These are phyloP conservation scores for Oryza punctata DNA, from an alignment of 176 grass and related monocot genomes.

Conservation along the genomic window DNA sequence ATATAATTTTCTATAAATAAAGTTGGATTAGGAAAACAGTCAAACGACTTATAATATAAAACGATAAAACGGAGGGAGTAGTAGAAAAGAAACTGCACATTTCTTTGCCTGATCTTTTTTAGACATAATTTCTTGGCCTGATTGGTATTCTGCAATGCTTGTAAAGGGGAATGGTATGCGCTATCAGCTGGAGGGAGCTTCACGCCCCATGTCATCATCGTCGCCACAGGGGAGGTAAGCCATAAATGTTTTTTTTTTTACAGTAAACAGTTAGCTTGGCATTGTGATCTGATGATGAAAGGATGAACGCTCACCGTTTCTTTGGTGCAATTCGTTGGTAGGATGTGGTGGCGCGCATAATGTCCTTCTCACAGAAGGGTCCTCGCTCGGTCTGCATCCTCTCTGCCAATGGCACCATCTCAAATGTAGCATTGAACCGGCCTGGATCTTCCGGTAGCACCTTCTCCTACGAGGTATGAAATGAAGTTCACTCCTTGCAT, in stretches of 20 bases:
- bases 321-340: constrained; percentile 28
- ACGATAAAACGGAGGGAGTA: no score
- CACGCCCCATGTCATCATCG: constrained; percentile 86
- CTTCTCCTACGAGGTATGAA: constrained; percentile 67
- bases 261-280: constrained; percentile 1
- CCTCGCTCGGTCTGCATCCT: constrained; percentile 80
- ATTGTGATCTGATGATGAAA: constrained; percentile 13
- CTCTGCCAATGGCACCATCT: constrained; percentile 71
- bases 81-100: background rate
- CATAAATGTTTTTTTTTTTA: background rate
- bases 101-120: constrained; percentile 7
- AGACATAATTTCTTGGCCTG: constrained; percentile 1
- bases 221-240: constrained; percentile 81
- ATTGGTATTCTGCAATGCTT: constrained; percentile 2
- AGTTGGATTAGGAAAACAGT: no score
- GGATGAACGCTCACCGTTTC: background rate
- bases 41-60: no score
- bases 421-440: constrained; percentile 67
- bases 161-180: constrained; percentile 89
- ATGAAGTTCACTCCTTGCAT: background rate
- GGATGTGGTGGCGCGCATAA: constrained; percentile 81
- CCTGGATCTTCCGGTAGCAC: constrained; percentile 65
- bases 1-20: no score
- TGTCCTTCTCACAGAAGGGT: constrained; percentile 96
- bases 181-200: constrained; percentile 93